Evolutionary conservation across 1,139 yeast species (phyloP), one percentile per base, ranked within the genome.

Genomic region (Saccharomyces hybrid): DNA sequence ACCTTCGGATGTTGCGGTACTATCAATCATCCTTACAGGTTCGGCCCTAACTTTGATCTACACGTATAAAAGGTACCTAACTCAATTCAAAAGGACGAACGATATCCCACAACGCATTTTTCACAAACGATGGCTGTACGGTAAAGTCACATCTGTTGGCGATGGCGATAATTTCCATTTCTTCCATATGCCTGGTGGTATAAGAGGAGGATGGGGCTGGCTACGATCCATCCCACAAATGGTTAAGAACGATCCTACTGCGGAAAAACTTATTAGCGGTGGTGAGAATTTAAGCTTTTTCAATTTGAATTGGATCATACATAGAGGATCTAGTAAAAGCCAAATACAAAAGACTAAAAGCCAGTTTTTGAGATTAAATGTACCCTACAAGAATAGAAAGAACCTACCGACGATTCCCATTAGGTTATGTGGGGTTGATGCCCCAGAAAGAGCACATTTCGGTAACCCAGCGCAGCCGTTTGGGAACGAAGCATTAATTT

Each of bases 151-250:
- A 0, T 76, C 95, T 2, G 99, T 93, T 0, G 98, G 98, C 0
- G 99, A 93, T 70, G 99, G 97, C 4, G 99, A 93, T 68, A 91
- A 91, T 67, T 93, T 93, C 70, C 85, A 93, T 54, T 81, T 93
- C 61, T 93, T 77, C 66, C 99, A 93, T 68, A 84, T 95, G 0
- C 99, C 99, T 0, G 98, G 98, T 2, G 99, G 99, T 0, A 56
- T 78, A 0, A 64, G 84, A 1, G 80, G 84, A 3, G 99, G 99
- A 0, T 93, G 99, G 99, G 93, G 95, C 9, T 89, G 97, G 96
- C 66, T 88, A 19, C 73, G 98, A 47, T 59, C 65, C 8, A 68
- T 74, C 1, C 89, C 89, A 0, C 50, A 53, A 42, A 57, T 67
- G 26, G 58, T 56, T 6, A 56, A 42, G 47, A 38, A 49, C 11